phyloP scores from a whole-genome alignment of 2,329 filamentous ascomycete genomes.

The Epichloe scottii region DNA sequence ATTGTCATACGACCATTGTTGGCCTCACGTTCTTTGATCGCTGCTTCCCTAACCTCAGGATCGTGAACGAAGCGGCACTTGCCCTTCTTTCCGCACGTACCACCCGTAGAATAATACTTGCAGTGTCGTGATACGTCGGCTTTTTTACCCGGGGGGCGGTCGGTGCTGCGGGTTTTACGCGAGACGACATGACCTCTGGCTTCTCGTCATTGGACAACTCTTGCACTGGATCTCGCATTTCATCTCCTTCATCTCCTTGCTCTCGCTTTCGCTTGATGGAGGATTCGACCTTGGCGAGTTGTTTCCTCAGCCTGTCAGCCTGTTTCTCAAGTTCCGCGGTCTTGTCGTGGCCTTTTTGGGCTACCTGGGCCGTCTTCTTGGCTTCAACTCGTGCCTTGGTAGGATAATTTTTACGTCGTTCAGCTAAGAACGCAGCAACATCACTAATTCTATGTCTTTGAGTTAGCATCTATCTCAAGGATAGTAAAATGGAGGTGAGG shows the following conservation, averaged over 20 bases:
- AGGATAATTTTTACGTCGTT: conserved; percentile 69
- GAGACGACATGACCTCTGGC: conserved; percentile 45
- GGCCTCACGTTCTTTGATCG: conserved; percentile 48
- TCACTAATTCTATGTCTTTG: conserved; percentile 44
- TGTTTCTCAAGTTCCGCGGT: conserved; percentile 46
- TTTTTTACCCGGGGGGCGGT: conserved; percentile 37
- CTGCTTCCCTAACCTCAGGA: conserved; percentile 47
- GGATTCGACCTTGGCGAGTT: conserved; percentile 59
- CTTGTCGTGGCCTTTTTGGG: conserved; percentile 43
- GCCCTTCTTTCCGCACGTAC: conserved; percentile 59
- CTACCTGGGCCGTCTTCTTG: conserved; percentile 40
- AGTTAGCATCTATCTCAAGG: neutral
- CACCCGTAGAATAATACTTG: conserved; percentile 59
- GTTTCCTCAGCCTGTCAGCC: conserved; percentile 49
- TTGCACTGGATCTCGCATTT: conserved; percentile 43
- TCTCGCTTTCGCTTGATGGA: conserved; percentile 58
- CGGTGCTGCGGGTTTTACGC: conserved; percentile 19
- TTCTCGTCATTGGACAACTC: conserved; percentile 44
- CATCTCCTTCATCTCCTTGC: conserved; percentile 53
- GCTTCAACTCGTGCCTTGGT: conserved; percentile 58
- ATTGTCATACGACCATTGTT: conserved; percentile 55
- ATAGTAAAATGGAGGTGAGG: neutral
- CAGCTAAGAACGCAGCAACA: conserved; percentile 66
- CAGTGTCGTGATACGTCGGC: conserved; percentile 53
- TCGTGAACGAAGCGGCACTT: conserved; percentile 65